Evolutionary conservation across 108 stramenopile genomes (phyloP).

Genomic region (Nannochloropsis gaditana): DNA sequence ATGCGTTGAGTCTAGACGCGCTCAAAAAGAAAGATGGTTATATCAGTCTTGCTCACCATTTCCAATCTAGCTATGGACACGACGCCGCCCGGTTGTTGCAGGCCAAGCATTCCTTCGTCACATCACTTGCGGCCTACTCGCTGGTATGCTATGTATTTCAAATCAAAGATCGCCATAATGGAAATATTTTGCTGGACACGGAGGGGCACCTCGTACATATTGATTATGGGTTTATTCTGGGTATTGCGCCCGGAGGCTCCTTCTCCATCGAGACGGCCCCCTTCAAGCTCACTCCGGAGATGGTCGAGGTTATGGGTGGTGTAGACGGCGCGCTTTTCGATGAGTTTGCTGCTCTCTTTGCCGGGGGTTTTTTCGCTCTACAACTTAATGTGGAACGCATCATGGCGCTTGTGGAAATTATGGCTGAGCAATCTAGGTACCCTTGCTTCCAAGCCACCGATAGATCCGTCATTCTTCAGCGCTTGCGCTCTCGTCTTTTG

Average conservation of each 20-base stretch:
- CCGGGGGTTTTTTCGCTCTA: constrained; percentile 92
- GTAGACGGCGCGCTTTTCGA: constrained; percentile 75
- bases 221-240: constrained; percentile 97
- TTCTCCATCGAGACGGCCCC: constrained; percentile 66
- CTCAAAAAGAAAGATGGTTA: constrained; percentile 86
- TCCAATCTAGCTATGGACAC: constrained; percentile 36
- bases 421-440: constrained; percentile 74
- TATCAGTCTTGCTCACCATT: constrained; percentile 48
- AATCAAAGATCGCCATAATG: constrained; percentile 97
- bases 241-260: constrained; percentile 85
- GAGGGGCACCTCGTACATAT: constrained; percentile 97
- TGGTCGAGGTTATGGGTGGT: constrained; percentile 74
- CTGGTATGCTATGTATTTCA: constrained; percentile 87
- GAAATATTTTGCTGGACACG: constrained; percentile 87
- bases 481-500: background rate
- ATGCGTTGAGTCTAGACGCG: constrained; percentile 86
- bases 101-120: constrained; percentile 50
- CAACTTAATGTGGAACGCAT: constrained; percentile 71
- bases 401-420: constrained; percentile 76
- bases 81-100: constrained; percentile 25
- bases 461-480: constrained; percentile 53
- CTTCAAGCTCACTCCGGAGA: constrained; percentile 54
- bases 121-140: constrained; percentile 85
- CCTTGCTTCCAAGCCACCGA: constrained; percentile 85
- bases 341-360: constrained; percentile 87